phyloP scores from a whole-genome alignment of 495 filamentous ascomycete species.

The Aspergillus saccharolyticus region DNA sequence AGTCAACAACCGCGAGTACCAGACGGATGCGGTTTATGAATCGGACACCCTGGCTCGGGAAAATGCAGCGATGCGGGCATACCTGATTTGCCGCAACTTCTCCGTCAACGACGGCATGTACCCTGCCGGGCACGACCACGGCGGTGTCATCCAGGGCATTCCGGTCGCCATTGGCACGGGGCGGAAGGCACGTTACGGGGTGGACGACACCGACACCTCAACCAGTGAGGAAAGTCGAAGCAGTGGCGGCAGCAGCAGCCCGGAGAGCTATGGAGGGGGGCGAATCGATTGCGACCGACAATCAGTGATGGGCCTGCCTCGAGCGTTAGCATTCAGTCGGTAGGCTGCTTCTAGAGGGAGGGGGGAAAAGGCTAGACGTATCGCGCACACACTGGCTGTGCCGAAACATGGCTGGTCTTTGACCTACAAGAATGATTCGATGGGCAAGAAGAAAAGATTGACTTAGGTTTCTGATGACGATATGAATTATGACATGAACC shows the following conservation, averaged over 20 bases:
- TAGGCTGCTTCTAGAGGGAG: background rate
- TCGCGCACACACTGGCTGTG: background rate
- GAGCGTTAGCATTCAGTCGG: conserved; percentile 14
- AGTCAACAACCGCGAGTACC: conserved; percentile 96
- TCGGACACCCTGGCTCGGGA: conserved; percentile 81
- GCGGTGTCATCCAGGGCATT: conserved; percentile 78
- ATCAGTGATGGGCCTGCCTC: conserved; percentile 8
- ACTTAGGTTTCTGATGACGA: conserved; percentile 12
- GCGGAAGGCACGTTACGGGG: conserved; percentile 31
- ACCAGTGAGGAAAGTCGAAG: conserved; percentile 45
- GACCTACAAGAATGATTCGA: background rate
- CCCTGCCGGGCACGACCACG: conserved; percentile 63
- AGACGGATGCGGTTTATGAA: conserved; percentile 79
- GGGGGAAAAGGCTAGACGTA: background rate
- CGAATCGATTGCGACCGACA: conserved; percentile 14
- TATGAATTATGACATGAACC: conserved; percentile 22
- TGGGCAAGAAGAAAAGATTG: background rate
- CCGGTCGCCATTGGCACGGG: conserved; percentile 69
- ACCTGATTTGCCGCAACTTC: conserved; percentile 97
- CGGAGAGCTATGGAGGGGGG: conserved; percentile 37
- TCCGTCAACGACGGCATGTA: conserved; percentile 96
- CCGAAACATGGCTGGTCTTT: background rate
- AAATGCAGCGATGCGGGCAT: conserved; percentile 93
- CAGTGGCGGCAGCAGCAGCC: conserved; percentile 53
- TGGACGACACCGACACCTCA: conserved; percentile 43